Conservation (phyloP, 495 filamentous ascomycete species). For the Penicillium herquei region DNA sequence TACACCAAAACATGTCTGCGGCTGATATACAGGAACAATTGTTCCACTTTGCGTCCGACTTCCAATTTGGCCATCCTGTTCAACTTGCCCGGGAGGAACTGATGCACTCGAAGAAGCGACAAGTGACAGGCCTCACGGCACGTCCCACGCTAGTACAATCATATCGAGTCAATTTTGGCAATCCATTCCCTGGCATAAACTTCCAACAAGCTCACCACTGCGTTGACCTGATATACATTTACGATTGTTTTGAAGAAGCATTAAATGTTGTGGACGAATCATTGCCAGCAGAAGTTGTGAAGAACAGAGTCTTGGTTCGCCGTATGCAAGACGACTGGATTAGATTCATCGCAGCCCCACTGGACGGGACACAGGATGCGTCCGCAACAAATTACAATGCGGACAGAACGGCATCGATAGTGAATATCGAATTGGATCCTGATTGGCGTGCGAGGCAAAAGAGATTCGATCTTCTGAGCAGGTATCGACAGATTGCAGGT, state of each 20-base stretch:
- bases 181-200: not conserved
- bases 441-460: not conserved
- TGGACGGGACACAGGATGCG: not conserved
- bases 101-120: not conserved
- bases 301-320: not conserved
- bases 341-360: not conserved
- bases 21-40: not conserved
- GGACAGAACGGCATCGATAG: not conserved
- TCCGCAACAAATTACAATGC: not conserved
- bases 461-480: not conserved
- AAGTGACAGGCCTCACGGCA: not conserved
- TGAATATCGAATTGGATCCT: not conserved
- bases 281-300: not conserved
- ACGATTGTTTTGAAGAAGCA: not conserved
- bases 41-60: not conserved
- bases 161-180: not conserved
- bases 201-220: not conserved
- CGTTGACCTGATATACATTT: constrained; percentile 2
- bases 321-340: not conserved
- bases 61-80: not conserved
- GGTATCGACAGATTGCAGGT: not conserved
- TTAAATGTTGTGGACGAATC: not conserved
- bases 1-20: not conserved
- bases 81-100: not conserved
- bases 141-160: not conserved